A percentile compares a stretch with the other conserved stretches of the same genome.
Evolutionary conservation across 2,329 filamentous ascomycete species (phyloP).

Genomic region (Aspergillus niger): DNA sequence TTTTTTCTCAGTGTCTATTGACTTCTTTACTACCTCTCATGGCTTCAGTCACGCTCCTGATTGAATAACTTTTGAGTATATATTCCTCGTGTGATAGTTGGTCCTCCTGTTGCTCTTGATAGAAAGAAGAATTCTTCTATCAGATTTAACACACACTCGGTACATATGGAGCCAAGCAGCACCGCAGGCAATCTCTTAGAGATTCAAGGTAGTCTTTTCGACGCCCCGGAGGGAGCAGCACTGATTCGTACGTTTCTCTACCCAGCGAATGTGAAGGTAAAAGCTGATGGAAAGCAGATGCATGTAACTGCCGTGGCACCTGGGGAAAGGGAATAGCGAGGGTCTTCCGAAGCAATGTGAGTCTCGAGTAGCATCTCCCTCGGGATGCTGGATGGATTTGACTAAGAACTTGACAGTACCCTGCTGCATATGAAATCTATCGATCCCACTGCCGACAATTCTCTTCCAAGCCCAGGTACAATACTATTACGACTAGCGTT

Average conservation of each 20-base stretch:
- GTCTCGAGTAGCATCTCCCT: not conserved
- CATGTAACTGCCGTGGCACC: conserved; percentile 59
- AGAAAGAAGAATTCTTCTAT: not conserved
- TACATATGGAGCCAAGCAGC: not conserved
- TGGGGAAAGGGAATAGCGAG: conserved; percentile 63
- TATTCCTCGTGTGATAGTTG: not conserved
- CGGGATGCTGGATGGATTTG: not conserved
- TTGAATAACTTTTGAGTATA: not conserved
- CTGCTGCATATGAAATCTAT: conserved; percentile 53
- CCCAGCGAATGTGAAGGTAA: not conserved
- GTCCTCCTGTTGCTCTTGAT: not conserved
- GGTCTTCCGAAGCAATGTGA: conserved; percentile 48
- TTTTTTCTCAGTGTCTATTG: not conserved
- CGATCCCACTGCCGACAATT: conserved; percentile 47
- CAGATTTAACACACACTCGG: not conserved
- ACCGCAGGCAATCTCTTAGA: conserved; percentile 29
- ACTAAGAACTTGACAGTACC: conserved; percentile 45
- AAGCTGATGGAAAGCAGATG: conserved; percentile 42
- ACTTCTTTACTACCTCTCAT: not conserved
- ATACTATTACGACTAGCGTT: conserved; percentile 5
- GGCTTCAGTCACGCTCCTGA: not conserved
- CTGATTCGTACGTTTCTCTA: conserved; percentile 49
- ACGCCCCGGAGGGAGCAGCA: conserved; percentile 51
- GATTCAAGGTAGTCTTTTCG: conserved; percentile 54
- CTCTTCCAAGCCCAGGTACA: conserved; percentile 16